Conservation (phyloP, 306 rosid genomes). For the Lupinus albus region DNA sequence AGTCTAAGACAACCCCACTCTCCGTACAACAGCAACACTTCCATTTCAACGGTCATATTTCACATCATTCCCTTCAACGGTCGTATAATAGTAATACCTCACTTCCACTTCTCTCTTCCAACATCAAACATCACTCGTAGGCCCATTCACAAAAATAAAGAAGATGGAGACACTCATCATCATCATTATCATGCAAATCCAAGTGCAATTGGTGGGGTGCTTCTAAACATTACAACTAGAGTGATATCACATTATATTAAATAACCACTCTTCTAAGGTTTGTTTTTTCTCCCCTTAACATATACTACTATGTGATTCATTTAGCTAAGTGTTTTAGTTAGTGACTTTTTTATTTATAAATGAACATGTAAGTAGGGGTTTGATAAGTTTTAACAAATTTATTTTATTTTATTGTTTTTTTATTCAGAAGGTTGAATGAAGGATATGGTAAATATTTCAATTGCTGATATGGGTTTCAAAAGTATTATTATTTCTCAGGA, state of each 20-base stretch:
- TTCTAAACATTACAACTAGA: not conserved
- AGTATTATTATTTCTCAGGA: conserved; percentile 46
- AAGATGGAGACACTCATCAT: not conserved
- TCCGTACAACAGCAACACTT: conserved; percentile 50
- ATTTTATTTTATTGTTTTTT: conserved; percentile 23
- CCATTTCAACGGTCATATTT: conserved; percentile 79
- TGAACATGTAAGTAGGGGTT: too few relatives aligned
- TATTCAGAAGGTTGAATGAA: conserved; percentile 46
- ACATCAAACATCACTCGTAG: not conserved
- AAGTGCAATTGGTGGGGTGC: conserved; percentile 19
- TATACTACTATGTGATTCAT: too few relatives aligned
- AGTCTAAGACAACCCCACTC: not conserved
- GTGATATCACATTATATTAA: conserved; percentile 40
- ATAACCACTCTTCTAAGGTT: conserved; percentile 39
- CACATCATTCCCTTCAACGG: conserved; percentile 73
- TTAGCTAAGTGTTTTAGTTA: too few relatives aligned
- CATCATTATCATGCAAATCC: not conserved
- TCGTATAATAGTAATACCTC: conserved; percentile 34
- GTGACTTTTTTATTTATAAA: too few relatives aligned
- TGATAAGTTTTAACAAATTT: too few relatives aligned
- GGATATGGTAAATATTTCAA: conserved; percentile 59
- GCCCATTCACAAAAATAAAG: not conserved
- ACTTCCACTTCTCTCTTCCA: too few relatives aligned
- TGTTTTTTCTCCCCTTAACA: too few relatives aligned
- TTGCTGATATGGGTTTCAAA: conserved; percentile 60